Evolutionary conservation across 306 rosid genomes (phyloP).

Genomic region (Carpinus viminea): DNA sequence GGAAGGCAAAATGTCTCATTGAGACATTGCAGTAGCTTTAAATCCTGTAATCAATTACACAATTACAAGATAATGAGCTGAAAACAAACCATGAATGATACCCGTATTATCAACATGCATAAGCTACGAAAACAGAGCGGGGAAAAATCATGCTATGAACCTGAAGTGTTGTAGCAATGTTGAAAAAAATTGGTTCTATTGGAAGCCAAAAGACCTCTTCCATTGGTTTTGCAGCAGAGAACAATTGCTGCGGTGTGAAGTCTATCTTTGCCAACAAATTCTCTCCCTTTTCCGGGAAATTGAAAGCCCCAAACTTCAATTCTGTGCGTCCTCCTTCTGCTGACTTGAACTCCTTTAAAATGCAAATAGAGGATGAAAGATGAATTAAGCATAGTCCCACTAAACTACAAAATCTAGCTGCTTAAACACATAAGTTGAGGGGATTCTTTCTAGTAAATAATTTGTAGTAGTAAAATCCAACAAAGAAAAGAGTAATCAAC

Average conservation of each 20-base stretch:
- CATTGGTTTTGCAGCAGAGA: conserved; percentile 16
- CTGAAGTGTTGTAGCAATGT: conserved; percentile 12
- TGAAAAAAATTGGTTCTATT: conserved; percentile 16
- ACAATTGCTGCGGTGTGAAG: conserved; percentile 19
- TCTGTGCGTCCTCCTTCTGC: conserved; percentile 5
- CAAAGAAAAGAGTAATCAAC: neutral
- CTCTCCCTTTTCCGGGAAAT: conserved; percentile 10
- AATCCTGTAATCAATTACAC: conserved; percentile 2
- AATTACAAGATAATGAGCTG: neutral
- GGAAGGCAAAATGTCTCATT: conserved; percentile 27
- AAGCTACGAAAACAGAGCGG: neutral
- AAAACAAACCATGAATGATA: neutral
- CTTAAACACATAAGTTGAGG: neutral
- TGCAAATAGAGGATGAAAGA: neutral
- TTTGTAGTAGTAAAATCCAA: neutral
- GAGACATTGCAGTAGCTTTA: conserved; percentile 11
- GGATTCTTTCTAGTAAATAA: neutral
- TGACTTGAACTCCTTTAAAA: conserved; percentile 18
- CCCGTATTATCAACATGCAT: neutral
- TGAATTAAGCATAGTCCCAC: neutral
- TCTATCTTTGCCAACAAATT: conserved; percentile 21
- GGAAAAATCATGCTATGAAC: neutral
- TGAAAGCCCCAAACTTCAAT: conserved; percentile 20
- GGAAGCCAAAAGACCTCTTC: conserved; percentile 26
- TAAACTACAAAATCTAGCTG: neutral